These are phyloP conservation scores for Polytrichum commune DNA, from an alignment of 225 moss, liverwort and hornwort genomes.

Conservation along the genomic window DNA sequence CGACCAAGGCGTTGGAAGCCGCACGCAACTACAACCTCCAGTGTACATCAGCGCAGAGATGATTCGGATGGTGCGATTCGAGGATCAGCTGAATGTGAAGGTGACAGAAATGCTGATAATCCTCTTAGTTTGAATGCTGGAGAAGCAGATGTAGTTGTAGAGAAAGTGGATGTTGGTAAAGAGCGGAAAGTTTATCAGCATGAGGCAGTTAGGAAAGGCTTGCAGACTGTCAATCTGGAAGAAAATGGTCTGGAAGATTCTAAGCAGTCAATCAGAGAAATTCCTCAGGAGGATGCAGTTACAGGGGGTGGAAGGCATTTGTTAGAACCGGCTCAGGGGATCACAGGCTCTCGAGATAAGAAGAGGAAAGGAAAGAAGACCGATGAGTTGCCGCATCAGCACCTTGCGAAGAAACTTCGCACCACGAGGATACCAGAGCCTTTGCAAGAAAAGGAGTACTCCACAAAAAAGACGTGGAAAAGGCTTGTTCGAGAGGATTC, in stretches of 20 bases:
- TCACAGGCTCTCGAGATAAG: constrained; percentile 19
- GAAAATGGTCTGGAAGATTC: constrained; percentile 5
- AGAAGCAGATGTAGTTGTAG: not conserved
- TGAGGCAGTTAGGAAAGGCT: constrained; percentile 26
- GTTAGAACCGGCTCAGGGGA: constrained; percentile 11
- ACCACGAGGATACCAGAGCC: constrained; percentile 2
- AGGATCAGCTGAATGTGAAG: constrained; percentile 2
- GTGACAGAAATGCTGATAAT: constrained; percentile 2
- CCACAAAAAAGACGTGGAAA: constrained; percentile 26
- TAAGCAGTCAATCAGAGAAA: too few relatives aligned
- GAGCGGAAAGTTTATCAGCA: constrained; percentile 7
- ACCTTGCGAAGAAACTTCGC: constrained; percentile 29
- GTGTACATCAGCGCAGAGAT: constrained; percentile 9
- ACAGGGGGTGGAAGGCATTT: too few relatives aligned
- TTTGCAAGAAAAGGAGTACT: constrained; percentile 7
- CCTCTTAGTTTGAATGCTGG: not conserved
- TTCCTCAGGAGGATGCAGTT: too few relatives aligned
- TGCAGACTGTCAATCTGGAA: constrained; percentile 29
- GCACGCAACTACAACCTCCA: constrained; percentile 4
- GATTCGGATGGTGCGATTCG: constrained; percentile 4
- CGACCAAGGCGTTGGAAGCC: constrained; percentile 12
- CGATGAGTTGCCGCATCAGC: constrained; percentile 19
- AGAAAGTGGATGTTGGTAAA: not conserved
- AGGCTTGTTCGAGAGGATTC: constrained; percentile 17
- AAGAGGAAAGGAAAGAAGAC: constrained; percentile 32